Evolutionary conservation across 495 filamentous ascomycete genomes (phyloP).

Genomic region (Penicillium maclennaniae): DNA sequence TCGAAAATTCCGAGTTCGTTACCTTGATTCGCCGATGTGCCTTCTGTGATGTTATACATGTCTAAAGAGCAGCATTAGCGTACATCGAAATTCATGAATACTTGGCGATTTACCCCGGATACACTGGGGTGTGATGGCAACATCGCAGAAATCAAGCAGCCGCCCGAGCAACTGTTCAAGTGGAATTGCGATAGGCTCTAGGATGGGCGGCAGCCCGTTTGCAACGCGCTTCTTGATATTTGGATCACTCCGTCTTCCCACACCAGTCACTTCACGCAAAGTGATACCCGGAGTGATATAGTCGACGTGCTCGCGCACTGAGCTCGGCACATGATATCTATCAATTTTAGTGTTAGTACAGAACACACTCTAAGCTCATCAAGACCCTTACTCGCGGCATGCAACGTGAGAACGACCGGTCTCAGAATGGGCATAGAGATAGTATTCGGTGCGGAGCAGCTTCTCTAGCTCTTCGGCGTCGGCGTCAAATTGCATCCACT

Average conservation of each 20-base stretch:
- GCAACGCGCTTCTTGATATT: conserved; percentile 13
- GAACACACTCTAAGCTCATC: background rate
- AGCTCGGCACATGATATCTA: conserved; percentile 49
- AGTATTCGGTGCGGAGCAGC: conserved; percentile 56
- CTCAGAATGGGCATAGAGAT: conserved; percentile 48
- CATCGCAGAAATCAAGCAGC: conserved; percentile 21
- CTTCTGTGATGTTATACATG: conserved; percentile 43
- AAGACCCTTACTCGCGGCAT: conserved; percentile 33
- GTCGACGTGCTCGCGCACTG: conserved; percentile 50
- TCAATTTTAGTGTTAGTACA: background rate
- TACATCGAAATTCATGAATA: background rate
- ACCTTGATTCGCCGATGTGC: conserved; percentile 29
- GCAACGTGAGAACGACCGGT: conserved; percentile 46
- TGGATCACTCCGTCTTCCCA: background rate
- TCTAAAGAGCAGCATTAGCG: conserved; percentile 13
- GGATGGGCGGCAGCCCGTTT: conserved; percentile 14
- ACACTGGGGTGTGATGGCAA: conserved; percentile 31
- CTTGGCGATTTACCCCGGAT: conserved; percentile 18
- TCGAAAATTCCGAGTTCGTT: conserved; percentile 48
- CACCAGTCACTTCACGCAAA: conserved; percentile 22
- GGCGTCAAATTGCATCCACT: conserved; percentile 54
- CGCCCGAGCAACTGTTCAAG: conserved; percentile 14
- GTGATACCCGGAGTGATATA: conserved; percentile 52
- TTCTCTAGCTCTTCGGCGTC: conserved; percentile 49
- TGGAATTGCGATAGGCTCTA: conserved; percentile 37